These are phyloP conservation scores for Pythium insidiosum DNA, from an alignment of 352 stramenopile genomes.

Conservation along the genomic window DNA sequence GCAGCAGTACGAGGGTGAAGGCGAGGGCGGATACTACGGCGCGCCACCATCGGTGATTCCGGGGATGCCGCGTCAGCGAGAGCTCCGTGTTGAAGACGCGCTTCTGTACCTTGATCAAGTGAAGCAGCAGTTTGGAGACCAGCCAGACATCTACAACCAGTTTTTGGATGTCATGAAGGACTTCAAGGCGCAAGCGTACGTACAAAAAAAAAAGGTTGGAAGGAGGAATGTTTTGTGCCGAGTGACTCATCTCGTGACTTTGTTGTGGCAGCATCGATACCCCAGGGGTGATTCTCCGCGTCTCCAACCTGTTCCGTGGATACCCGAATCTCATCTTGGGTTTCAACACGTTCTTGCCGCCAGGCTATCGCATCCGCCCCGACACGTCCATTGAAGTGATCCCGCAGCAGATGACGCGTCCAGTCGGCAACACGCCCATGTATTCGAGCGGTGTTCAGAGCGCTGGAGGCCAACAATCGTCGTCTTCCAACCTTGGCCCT, in stretches of 20 bases:
- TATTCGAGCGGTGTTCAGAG: constrained; percentile 7
- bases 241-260: too few relatives aligned
- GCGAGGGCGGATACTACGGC: neutral
- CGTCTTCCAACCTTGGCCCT: constrained; percentile 25
- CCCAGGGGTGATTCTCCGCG: constrained; percentile 96
- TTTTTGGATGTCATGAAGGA: constrained; percentile 99
- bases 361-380: constrained; percentile 85
- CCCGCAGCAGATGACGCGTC: constrained; percentile 48
- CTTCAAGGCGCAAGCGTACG: constrained; percentile 98
- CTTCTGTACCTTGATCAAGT: constrained; percentile 99
- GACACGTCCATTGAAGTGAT: constrained; percentile 81
- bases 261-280: too few relatives aligned
- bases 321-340: constrained; percentile 98
- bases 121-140: constrained; percentile 99
- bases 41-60: neutral
- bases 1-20: neutral
- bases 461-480: constrained; percentile 16
- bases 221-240: too few relatives aligned
- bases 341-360: constrained; percentile 99
- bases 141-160: constrained; percentile 99
- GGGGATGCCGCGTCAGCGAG: constrained; percentile 42
- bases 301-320: constrained; percentile 97
- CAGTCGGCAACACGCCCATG: constrained; percentile 21
- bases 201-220: too few relatives aligned
- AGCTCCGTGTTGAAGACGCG: constrained; percentile 96